Percentiles rank a stretch among this genome's conserved stretches.
phyloP scores from a whole-genome alignment of 83 land plant genomes.

The Diphasiastrum complanatum region DNA sequence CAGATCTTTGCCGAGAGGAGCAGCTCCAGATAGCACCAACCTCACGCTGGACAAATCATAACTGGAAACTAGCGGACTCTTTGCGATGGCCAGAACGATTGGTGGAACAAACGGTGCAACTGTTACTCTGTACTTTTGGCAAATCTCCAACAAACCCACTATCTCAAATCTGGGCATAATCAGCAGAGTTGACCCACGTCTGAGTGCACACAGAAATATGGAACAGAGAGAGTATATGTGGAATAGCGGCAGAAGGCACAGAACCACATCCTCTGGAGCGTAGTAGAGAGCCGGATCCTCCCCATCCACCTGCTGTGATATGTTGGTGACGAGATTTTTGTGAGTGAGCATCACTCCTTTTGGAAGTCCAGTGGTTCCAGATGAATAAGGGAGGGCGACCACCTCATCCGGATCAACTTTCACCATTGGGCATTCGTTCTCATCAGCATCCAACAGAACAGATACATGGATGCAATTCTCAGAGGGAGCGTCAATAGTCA shows the following conservation, averaged over 20 bases:
- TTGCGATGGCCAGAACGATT: slow-evolving; percentile 12
- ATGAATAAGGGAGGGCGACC: slow-evolving; percentile 4
- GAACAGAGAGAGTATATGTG: slow-evolving; percentile 9
- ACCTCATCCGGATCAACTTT: slow-evolving; percentile 2
- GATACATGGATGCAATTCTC: not conserved
- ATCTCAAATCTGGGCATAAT: slow-evolving; percentile 13
- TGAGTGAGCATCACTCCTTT: no score
- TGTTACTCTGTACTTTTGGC: not conserved
- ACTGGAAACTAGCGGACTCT: not conserved
- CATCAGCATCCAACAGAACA: not conserved
- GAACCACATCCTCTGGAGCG: slow-evolving; percentile 33
- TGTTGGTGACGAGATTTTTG: not conserved
- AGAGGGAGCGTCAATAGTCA: slow-evolving; percentile 5
- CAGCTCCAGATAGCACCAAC: slow-evolving; percentile 10
- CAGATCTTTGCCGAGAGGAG: slow-evolving; percentile 13
- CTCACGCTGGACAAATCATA: slow-evolving; percentile 14
- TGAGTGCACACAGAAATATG: slow-evolving; percentile 3
- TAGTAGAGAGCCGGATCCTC: slow-evolving; percentile 54
- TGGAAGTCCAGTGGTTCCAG: slow-evolving; percentile 9
- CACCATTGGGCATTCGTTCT: not conserved
- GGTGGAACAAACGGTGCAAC: no score
- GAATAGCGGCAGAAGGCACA: slow-evolving; percentile 33
- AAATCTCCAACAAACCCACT: not conserved
- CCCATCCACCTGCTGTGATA: slow-evolving; percentile 65
- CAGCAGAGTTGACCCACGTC: not conserved